Base-by-base conservation (phyloP, 306 rosid genomes). In the Rubus parviflorus region DNA sequence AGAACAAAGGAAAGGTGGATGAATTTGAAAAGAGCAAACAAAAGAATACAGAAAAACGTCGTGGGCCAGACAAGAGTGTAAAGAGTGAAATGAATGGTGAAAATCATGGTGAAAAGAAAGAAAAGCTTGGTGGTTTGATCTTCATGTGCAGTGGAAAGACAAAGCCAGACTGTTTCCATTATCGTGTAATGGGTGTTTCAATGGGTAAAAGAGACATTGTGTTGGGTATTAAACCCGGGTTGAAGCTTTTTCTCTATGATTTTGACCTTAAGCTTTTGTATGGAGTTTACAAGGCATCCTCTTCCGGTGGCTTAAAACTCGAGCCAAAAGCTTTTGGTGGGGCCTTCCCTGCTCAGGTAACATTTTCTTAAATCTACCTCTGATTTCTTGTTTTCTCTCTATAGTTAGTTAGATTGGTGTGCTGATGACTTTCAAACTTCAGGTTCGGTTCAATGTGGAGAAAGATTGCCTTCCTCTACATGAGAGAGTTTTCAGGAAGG, bases 131-230 rank as follows among this genome's bases (percentile, higher is more conserved):
- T 73, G 98, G 98, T 73, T 72, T 88, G 74, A 95, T 95, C 85
- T 95, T 95, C 87, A 89, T 95, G 98, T 95, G 98, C 91, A 95
- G 79, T 75, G 84, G 87, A 80, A 95, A 90, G 83, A 92, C 98
- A 46, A 95, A 89, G 81, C 97, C 97, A 38, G 97, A 92, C 84
- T 92, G 98, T 87, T 92, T 90, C 70, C 85, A 62, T 19, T 87
- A 89, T 83, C 77, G 69, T 23, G 86, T 95, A 79, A 92, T 92
- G 98, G 98, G 97, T 80, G 85, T 95, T 82, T 42, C 96, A 12
- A 58, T 61, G 53, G 84, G 89, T 64, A 89, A 92, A 78, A 89
- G 85, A 71, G 97, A 92, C 73, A 41, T 66, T 45, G 91, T 90
- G 73, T 56, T 85, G 80, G 85, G 85, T 51, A 76, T 95, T 76